These are phyloP conservation scores for Blastobotrys peoriensis DNA, from an alignment of 805 yeast species.

Conservation along the genomic window DNA sequence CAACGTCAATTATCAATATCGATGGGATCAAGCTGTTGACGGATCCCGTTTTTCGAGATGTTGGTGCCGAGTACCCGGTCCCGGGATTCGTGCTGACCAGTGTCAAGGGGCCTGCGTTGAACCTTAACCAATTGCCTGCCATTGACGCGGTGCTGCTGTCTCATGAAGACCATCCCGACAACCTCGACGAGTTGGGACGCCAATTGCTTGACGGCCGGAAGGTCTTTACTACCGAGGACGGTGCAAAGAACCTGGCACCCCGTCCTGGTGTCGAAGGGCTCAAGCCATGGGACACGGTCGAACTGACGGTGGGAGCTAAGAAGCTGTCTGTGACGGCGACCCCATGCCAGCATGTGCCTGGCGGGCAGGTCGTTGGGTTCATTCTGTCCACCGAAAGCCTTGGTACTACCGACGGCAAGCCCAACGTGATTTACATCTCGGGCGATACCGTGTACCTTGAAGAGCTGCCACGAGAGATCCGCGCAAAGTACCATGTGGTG, in stretches of 20 bases:
- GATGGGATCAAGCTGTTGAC: slow-evolving; percentile 1
- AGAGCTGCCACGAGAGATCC: background rate
- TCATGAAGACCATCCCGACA: slow-evolving; percentile 3
- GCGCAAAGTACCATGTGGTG: background rate
- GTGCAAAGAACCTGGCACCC: slow-evolving; percentile 1
- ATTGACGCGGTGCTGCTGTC: slow-evolving; percentile 3
- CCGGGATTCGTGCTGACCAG: no score
- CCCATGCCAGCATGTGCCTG: slow-evolving; percentile 3
- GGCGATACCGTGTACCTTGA: slow-evolving; percentile 4
- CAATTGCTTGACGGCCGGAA: slow-evolving; percentile 1
- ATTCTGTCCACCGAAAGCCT: background rate
- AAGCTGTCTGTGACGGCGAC: background rate
- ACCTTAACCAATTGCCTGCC: background rate
- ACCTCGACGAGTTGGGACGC: slow-evolving; percentile 1
- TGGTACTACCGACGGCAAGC: background rate
- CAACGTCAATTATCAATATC: background rate
- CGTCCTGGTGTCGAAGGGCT: slow-evolving; percentile 1
- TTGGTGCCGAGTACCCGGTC: no score
- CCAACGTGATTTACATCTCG: slow-evolving; percentile 1
- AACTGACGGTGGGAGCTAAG: background rate
- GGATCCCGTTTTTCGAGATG: background rate
- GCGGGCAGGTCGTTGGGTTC: slow-evolving; percentile 2
- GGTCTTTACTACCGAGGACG: slow-evolving; percentile 1
- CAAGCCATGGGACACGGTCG: slow-evolving; percentile 2
- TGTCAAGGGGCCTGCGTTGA: no score